Base-by-base conservation (phyloP, 2,329 filamentous ascomycete genomes). In the Apiospora hydei region DNA sequence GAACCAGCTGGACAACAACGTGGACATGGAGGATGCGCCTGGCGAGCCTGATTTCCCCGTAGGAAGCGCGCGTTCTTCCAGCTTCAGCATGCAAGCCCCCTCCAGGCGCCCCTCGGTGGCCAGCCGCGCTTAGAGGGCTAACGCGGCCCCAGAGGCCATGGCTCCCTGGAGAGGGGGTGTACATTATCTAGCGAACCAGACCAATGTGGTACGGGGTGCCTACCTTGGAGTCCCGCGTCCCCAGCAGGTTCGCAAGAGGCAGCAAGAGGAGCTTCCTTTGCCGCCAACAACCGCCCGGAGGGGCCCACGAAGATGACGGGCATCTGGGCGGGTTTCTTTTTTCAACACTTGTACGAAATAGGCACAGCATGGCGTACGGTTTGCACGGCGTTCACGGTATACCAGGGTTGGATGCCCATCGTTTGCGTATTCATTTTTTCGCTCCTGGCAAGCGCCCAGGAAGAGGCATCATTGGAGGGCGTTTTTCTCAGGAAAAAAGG, bases 11-110 rank as follows among this genome's bases (percentile, higher is more conserved):
- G 85, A 83, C 14, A 73, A 84, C 10, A 77, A 71, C 67, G 78
- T 82, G 74, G 85, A 88, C 41, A 81, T 83, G 26, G 88, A 89
- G 72, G 89, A 90, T 75, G 89, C 88, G 1, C 85, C 86, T 1
- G 89, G 88, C n/a, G 89, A 91, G 77, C 83, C 85, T 4, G 89
- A 91, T 73, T 76, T 84, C 5, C 82, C 82, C 26, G 77, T 83
- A 70, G 82, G 79, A 18, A 69, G 47, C 38, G 82, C 82, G 13
- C 81, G 85, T 71, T 85, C 85, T 3, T 84, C 85, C 10, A 87
- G 83, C 46, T 88, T 88, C 73, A 83, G 83, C 67, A 80, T 84
- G 72, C 81, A 82, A 44, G 81, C 83, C 47, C 80, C 83, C 51
- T 83, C 84, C 71, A 83, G 86, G 69, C 82, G 82, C 71, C 81